Conservation (phyloP, 352 stramenopile genomes). For the Globisporangium splendens region DNA sequence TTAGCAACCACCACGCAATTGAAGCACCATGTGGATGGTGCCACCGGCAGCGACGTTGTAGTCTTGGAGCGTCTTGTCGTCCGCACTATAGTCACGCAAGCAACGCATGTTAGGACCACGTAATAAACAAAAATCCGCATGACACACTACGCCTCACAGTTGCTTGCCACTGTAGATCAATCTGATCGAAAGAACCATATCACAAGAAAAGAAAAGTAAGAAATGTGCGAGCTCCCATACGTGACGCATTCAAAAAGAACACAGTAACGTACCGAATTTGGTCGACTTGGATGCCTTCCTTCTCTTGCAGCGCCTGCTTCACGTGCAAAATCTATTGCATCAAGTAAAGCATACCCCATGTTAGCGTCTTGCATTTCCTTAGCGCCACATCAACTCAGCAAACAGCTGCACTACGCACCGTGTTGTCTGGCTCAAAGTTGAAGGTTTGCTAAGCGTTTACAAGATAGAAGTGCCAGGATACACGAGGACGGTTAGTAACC, state of each 20-base stretch:
- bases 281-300: conserved; percentile 94
- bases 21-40: conserved; percentile 99
- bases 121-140: too few species aligned
- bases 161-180: conserved; percentile 99
- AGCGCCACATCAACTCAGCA: not conserved
- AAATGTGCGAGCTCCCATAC: too few species aligned
- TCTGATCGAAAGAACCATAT: too few species aligned
- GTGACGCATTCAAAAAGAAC: too few species aligned
- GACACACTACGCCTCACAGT: conserved; percentile 34
- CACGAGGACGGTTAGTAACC: not conserved
- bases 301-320: conserved; percentile 98
- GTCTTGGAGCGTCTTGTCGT: conserved; percentile 95
- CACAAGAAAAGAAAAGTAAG: too few species aligned
- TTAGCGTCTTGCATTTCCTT: too few species aligned
- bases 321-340: conserved; percentile 90
- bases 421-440: conserved; percentile 88
- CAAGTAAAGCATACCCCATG: not conserved
- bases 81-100: conserved; percentile 74
- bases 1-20: conserved; percentile 92
- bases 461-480: not conserved
- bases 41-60: conserved; percentile 96
- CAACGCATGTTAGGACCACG: too few species aligned
- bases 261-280: conserved; percentile 48
- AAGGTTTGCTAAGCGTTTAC: conserved; percentile 64
- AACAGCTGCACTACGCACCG: conserved; percentile 30